Conservation (phyloP, 2,329 filamentous ascomycete species). For the Fusarium cicatricum region DNA sequence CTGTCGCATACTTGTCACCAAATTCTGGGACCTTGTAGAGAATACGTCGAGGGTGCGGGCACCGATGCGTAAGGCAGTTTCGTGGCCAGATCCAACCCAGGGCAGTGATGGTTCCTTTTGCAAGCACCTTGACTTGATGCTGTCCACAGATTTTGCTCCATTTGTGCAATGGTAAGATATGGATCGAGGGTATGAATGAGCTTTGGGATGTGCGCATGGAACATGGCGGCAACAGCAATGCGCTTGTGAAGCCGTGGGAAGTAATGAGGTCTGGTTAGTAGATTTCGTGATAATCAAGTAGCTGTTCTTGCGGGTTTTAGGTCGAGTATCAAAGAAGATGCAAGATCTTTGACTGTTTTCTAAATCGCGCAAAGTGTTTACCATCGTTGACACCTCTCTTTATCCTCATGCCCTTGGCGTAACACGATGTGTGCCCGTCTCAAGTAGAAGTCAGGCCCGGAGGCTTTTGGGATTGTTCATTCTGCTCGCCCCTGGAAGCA, state of each 20-base stretch:
- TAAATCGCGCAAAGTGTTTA: too few species aligned
- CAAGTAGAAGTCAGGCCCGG: too few species aligned
- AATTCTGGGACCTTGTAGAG: slow-evolving; percentile 48
- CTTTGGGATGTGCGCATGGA: slow-evolving; percentile 29
- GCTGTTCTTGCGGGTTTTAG: too few species aligned
- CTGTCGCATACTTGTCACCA: slow-evolving; percentile 47
- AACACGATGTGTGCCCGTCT: too few species aligned
- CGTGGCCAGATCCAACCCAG: slow-evolving; percentile 36
- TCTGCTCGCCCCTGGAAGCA: too few species aligned
- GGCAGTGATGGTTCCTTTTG: slow-evolving; percentile 37
- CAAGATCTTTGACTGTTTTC: too few species aligned
- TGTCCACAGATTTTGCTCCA: slow-evolving; percentile 43
- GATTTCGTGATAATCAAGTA: too few species aligned
- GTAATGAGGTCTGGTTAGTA: too few species aligned
- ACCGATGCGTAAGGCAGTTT: slow-evolving; percentile 37
- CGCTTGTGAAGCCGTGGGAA: slow-evolving; percentile 28
- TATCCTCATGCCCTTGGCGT: too few species aligned
- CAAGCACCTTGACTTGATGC: slow-evolving; percentile 39
- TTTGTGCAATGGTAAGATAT: slow-evolving; percentile 24
- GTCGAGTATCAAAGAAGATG: too few species aligned
- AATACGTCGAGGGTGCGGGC: slow-evolving; percentile 46
- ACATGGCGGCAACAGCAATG: slow-evolving; percentile 4
- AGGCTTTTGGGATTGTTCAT: too few species aligned
- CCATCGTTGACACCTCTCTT: too few species aligned
- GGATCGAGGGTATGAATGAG: slow-evolving; percentile 31